Conservation (phyloP, 2,329 filamentous ascomycete genomes). For the Didymella lethalis region DNA sequence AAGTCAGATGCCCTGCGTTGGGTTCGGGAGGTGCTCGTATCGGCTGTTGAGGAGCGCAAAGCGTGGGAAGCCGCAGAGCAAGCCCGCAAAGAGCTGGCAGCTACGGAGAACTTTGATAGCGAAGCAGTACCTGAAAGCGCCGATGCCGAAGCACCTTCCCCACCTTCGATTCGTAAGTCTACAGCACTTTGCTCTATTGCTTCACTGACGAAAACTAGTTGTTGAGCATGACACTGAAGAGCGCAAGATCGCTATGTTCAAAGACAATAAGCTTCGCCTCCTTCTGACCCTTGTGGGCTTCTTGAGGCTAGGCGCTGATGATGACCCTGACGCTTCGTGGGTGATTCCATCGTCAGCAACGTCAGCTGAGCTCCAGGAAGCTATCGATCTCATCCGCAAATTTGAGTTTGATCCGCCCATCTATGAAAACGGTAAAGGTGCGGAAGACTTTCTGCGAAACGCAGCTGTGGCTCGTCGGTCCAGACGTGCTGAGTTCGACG, state of each 20-base stretch:
- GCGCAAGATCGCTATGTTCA: conserved; percentile 79
- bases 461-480: conserved; percentile 54
- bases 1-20: conserved; percentile 79
- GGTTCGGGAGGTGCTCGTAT: conserved; percentile 75
- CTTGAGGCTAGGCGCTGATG: conserved; percentile 69
- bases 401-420: conserved; percentile 79
- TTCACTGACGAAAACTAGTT: conserved; percentile 29
- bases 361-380: conserved; percentile 71
- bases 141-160: conserved; percentile 42
- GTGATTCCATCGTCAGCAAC: conserved; percentile 72
- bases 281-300: conserved; percentile 81
- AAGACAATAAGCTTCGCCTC: conserved; percentile 85
- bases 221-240: conserved; percentile 68
- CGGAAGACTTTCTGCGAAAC: conserved; percentile 80
- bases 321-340: conserved; percentile 81
- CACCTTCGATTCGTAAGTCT: conserved; percentile 56
- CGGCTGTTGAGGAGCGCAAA: conserved; percentile 75
- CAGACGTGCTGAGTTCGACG: conserved; percentile 69
- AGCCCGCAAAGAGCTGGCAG: conserved; percentile 58
- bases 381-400: conserved; percentile 75
- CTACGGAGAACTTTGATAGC: conserved; percentile 44
- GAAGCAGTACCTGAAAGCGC: conserved; percentile 43
- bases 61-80: conserved; percentile 78
- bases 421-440: conserved; percentile 77
- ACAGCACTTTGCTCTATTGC: conserved; percentile 26